Percentiles rank a stretch among this genome's conserved stretches.
These are phyloP conservation scores for Malus sieversii DNA, from an alignment of 306 rosid genomes.

Conservation along the genomic window DNA sequence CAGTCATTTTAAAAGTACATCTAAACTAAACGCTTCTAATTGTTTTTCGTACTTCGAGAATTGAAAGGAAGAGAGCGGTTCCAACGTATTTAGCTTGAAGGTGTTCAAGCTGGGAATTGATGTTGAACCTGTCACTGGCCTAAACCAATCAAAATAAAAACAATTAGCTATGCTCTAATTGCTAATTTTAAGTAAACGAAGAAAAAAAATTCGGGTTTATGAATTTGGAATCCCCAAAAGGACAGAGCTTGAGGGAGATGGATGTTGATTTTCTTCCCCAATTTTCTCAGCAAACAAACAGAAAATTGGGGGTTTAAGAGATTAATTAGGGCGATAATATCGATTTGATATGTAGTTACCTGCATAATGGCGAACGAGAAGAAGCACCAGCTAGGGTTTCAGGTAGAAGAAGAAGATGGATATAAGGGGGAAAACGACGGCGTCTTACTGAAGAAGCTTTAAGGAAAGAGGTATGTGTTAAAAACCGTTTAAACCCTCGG, in stretches of 20 bases:
- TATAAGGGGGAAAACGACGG: too few species aligned
- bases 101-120: slow-evolving; percentile 91
- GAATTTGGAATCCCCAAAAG: background rate
- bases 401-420: too few species aligned
- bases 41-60: background rate
- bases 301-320: background rate
- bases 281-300: background rate
- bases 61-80: slow-evolving; percentile 29
- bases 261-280: background rate
- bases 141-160: slow-evolving; percentile 10
- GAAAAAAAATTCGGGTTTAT: background rate
- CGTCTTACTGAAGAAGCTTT: too few species aligned
- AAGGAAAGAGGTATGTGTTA: too few species aligned
- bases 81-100: slow-evolving; percentile 94
- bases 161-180: background rate
- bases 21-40: too few species aligned
- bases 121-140: slow-evolving; percentile 97
- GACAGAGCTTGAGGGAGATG: background rate
- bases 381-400: background rate
- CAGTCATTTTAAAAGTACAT: too few species aligned
- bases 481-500: too few species aligned
- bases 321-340: too few species aligned
- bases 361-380: slow-evolving; percentile 14
- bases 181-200: background rate
- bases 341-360: background rate